Evolutionary conservation across 2,329 filamentous ascomycete genomes (phyloP).

Genomic region (Ustilaginoidea virens): DNA sequence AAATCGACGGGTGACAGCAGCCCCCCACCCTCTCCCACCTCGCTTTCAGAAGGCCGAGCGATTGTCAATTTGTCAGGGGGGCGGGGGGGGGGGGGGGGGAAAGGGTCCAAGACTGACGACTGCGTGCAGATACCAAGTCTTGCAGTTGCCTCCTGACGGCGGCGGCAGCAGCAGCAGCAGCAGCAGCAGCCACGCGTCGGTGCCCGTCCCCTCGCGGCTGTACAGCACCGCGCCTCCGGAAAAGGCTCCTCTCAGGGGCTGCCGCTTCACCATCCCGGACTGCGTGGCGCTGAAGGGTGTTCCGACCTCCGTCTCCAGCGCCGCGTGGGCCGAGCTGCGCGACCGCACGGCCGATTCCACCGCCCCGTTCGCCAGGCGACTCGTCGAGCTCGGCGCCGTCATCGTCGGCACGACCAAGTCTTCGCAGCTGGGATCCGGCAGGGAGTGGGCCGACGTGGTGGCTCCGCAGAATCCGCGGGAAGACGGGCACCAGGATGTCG

Average conservation of each 20-base stretch:
- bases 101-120: too few species aligned
- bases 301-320: constrained; percentile 39
- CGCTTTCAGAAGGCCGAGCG: too few species aligned
- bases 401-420: constrained; percentile 38
- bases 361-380: constrained; percentile 32
- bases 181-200: constrained; percentile 8
- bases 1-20: constrained; percentile 4
- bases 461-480: constrained; percentile 30
- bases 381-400: constrained; percentile 45
- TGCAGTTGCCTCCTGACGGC: constrained; percentile 1
- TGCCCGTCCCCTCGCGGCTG: constrained; percentile 23
- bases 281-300: constrained; percentile 27
- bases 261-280: constrained; percentile 21
- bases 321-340: constrained; percentile 40
- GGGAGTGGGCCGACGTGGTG: constrained; percentile 25
- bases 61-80: too few species aligned
- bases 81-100: too few species aligned
- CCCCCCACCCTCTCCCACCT: too few species aligned
- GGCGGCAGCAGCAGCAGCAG: neutral
- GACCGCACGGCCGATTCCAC: constrained; percentile 25
- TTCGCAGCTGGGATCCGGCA: constrained; percentile 26
- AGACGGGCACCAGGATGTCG: constrained; percentile 26
- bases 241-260: constrained; percentile 19
- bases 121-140: constrained; percentile 3
- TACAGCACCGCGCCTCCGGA: constrained; percentile 14